Base-by-base conservation (phyloP, 345 rosid species). In the Ailanthus altissimus region DNA sequence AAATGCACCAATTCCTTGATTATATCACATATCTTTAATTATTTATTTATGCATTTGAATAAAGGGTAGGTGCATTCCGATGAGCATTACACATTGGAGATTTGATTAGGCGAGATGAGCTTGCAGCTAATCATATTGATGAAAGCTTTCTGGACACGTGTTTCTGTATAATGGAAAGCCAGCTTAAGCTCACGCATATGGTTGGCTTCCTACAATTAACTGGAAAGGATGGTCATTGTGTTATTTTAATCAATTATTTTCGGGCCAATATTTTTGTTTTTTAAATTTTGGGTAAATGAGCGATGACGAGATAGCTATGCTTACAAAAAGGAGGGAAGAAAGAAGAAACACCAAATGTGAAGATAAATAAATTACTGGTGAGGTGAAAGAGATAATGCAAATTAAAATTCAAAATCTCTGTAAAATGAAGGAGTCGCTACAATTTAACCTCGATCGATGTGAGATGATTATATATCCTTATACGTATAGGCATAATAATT, bases 1-100 rank as follows among this genome's bases (percentile, higher is more conserved):
- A 75, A 71, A 32, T 59, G 75, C 82, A 78, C 80, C 71, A 60
- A 47, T 42, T 25, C 15, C 14, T 21, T 58, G 7, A 21, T 13
- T 72, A 2, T 10, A 58, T 8, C 26, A 42, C 45, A 38, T 50
- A 5, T 70, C 14, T 38, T 16, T 18, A 8, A 23, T 25, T 38
- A 69, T 4, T 11, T 20, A 13, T 38, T 12, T 49, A 69, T 36
- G 20, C 9, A 36, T 38, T 20, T 23, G 3, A 21, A 7, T 15
- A 66, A n/a, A 26, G 12, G 20, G 6, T 42, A 66, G 25, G 58
- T 47, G 59, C 58, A 26, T 13, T 8, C 49, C 25, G 57, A 25
- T 9, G 58, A 26, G 73, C 9, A 49, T 25, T 49, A 23, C 43
- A 18, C n/a, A 9, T 46, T 18, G 68, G 6, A 60, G 46, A 73